Evolutionary conservation across 805 yeast species (phyloP).

Genomic region (Lachancea fermentati): DNA sequence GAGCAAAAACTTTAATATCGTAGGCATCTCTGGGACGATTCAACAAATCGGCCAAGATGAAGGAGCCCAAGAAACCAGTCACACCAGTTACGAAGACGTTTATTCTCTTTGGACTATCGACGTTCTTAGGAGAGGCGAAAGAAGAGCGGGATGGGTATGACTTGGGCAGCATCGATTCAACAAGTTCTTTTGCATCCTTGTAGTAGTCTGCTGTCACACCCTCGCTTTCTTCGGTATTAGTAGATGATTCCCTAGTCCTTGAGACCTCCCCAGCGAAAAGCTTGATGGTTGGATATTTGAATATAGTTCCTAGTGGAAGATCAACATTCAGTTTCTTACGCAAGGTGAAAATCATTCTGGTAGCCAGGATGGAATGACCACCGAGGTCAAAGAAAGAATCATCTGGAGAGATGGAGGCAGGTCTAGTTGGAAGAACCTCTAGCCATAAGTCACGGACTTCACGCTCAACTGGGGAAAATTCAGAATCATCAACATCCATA

Average conservation of each 20-base stretch:
- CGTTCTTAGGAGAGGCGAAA: constrained; percentile 16
- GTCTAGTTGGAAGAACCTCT: constrained; percentile 75
- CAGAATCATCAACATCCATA: constrained; percentile 40
- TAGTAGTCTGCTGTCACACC: constrained; percentile 45
- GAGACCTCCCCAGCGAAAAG: constrained; percentile 73
- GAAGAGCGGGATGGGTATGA: constrained; percentile 42
- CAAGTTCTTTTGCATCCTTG: constrained; percentile 62
- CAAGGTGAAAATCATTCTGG: constrained; percentile 91
- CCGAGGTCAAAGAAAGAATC: constrained; percentile 97
- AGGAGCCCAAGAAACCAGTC: constrained; percentile 95
- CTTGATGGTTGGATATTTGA: constrained; percentile 80
- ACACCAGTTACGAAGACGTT: constrained; percentile 89
- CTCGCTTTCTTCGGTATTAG: constrained; percentile 28
- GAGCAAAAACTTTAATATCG: constrained; percentile 67
- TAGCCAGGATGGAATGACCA: constrained; percentile 95
- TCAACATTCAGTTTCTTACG: constrained; percentile 74
- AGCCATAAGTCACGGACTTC: constrained; percentile 80
- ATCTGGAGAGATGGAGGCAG: constrained; percentile 65
- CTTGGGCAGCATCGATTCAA: constrained; percentile 36
- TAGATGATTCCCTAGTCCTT: constrained; percentile 36
- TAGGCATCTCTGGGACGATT: constrained; percentile 39
- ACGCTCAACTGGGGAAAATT: constrained; percentile 59
- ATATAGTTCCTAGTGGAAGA: constrained; percentile 83
- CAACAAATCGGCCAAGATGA: constrained; percentile 72
- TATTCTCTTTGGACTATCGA: constrained; percentile 30